Evolutionary conservation across 1,284 basidiomycete species (phyloP), one percentile per base, ranked within the genome.

Genomic region (Cryptococcus sp.): DNA sequence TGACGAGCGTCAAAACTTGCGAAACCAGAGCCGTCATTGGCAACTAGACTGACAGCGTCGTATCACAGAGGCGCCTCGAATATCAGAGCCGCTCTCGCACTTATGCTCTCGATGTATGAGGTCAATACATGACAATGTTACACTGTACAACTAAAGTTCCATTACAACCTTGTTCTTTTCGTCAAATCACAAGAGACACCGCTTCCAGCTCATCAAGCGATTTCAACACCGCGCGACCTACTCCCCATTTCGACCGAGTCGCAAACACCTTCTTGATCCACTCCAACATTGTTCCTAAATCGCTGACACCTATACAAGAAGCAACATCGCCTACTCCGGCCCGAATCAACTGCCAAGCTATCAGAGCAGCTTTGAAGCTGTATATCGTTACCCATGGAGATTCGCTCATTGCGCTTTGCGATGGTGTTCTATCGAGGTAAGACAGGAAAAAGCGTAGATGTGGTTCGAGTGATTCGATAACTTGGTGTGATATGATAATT

Each of bases 331-430:
- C 37, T 3, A 44, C 22, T 2, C 61, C 61, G 10, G 48, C 43
- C 25, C 55, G 50, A 3, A 54, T 51, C 10, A 68, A 48, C 45
- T 68, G 66, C 60, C 58, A 61, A 1, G 64, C 63, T 13, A 64
- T 51, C 23, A 66, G 45, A 11, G 56, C 54, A 3, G 64, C 62
- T 48, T 61, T 63, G 59, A 61, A 68, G 1, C 57, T 56, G 53
- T 61, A 68, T 18, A 65, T 46, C 2, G 59, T 57, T 10, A 68
- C 52, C 47, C 60, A 64, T 7, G 66, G 66, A 2, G 64, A 45
- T 50, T 66, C 62, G 25, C 14, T 25, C 13, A 34, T 28, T 11
- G 45, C 19, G 1, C 39, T 39, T 14, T 16, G 18, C 4, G 14
- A 4, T 2, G 21, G 10, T 1, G 54, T 53, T 13, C 41, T 13